phyloP scores from a whole-genome alignment of 805 yeast genomes.

The Candida patagonica region DNA sequence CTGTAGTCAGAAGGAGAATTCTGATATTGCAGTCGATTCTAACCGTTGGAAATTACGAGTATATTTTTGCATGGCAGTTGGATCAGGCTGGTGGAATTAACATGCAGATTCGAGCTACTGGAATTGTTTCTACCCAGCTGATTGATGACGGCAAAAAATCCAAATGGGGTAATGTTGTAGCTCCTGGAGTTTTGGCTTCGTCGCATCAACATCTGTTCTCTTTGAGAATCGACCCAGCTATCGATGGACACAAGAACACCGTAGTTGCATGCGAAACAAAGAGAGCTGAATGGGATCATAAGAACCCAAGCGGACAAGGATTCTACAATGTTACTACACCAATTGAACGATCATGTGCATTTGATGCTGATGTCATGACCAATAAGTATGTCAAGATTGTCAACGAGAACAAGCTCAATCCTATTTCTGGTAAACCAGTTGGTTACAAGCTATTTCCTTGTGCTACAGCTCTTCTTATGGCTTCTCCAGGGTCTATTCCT shows the following conservation, averaged over 20 bases:
- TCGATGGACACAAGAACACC: constrained; percentile 69
- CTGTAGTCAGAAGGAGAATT: constrained; percentile 64
- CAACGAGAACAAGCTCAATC: constrained; percentile 64
- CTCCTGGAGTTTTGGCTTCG: constrained; percentile 75
- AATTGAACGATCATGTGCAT: constrained; percentile 60
- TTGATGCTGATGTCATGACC: constrained; percentile 69
- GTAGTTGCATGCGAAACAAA: constrained; percentile 62
- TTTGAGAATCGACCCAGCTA: constrained; percentile 72
- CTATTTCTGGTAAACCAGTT: constrained; percentile 61
- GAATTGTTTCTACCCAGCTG: constrained; percentile 79
- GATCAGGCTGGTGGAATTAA: constrained; percentile 72
- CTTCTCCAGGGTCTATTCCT: constrained; percentile 55
- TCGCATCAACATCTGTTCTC: constrained; percentile 76
- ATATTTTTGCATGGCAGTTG: constrained; percentile 60
- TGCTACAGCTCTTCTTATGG: constrained; percentile 69
- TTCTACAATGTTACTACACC: constrained; percentile 52
- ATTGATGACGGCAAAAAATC: constrained; percentile 58
- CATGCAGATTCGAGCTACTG: constrained; percentile 77
- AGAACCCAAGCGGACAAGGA: constrained; percentile 64
- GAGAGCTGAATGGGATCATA: constrained; percentile 45
- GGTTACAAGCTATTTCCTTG: constrained; percentile 72
- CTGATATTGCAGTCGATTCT: constrained; percentile 75
- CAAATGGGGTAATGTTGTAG: constrained; percentile 63
- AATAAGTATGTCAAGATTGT: constrained; percentile 68
- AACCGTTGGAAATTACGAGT: constrained; percentile 80